phyloP scores from a whole-genome alignment of 768 basidiomycete species.

The Vishniacozyma victoriae region DNA sequence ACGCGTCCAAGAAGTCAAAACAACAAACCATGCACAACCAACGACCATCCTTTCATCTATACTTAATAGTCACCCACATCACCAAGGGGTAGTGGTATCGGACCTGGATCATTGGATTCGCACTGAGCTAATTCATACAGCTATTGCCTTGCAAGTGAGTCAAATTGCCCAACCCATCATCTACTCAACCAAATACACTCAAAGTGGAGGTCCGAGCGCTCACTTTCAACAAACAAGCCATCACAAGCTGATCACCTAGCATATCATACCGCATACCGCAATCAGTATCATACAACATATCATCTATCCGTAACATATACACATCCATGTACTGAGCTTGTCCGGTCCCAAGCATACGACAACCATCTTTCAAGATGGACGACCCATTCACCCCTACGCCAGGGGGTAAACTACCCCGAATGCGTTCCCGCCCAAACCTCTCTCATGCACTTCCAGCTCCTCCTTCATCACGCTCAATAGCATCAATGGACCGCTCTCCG shows the following conservation, averaged over 20 bases:
- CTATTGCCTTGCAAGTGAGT: no score
- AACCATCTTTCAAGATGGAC: conserved; percentile 13
- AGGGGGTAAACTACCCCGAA: conserved; percentile 12
- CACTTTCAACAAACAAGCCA: no score
- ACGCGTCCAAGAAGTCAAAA: background rate
- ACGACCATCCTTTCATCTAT: background rate
- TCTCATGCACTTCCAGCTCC: conserved; percentile 18
- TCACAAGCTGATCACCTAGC: no score
- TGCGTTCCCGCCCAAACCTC: conserved; percentile 26
- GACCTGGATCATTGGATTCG: no score
- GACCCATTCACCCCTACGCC: conserved; percentile 17
- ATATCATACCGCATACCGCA: no score
- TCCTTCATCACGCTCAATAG: conserved; percentile 13
- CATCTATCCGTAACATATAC: background rate
- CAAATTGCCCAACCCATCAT: no score
- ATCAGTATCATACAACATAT: background rate
- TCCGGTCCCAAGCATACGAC: background rate
- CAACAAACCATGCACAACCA: background rate
- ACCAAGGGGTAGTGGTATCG: no score
- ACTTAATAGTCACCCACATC: background rate
- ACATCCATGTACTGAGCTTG: background rate
- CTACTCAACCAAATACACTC: no score
- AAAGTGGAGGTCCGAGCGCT: no score
- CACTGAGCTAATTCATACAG: no score
- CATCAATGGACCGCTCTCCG: conserved; percentile 13